Conservation (phyloP, 148 eudicot genomes). For the Rhododendron simsii region DNA sequence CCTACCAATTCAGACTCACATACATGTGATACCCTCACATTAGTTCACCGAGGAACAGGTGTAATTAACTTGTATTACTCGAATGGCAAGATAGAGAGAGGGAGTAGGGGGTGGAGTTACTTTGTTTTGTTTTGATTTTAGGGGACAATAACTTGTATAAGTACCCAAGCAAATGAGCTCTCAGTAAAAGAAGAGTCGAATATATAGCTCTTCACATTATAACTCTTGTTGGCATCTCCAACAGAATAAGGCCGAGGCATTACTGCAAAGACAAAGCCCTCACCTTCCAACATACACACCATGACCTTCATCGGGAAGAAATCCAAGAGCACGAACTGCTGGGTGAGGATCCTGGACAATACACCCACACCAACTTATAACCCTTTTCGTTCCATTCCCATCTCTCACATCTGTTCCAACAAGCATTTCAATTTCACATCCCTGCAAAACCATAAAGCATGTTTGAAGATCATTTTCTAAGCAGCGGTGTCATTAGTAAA, state of each 20-base stretch:
- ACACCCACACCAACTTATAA: constrained; percentile 92
- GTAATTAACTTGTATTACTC: not conserved
- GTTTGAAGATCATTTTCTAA: not conserved
- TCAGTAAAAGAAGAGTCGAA: not conserved
- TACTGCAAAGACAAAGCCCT: not conserved
- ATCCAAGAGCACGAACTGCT: constrained; percentile 92
- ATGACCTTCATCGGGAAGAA: constrained; percentile 93
- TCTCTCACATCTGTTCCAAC: constrained; percentile 95
- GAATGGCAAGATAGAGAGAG: not conserved
- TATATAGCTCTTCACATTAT: not conserved
- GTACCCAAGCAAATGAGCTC: not conserved
- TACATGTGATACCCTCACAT: not conserved
- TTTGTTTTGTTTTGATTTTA: not conserved
- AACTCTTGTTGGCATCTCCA: not conserved
- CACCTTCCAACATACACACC: constrained; percentile 92
- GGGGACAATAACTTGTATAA: not conserved
- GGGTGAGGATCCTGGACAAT: constrained; percentile 91
- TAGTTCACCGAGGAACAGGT: not conserved
- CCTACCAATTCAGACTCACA: not conserved
- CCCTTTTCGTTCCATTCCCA: constrained; percentile 81
- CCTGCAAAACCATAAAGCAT: constrained; percentile 41
- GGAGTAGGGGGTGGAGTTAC: not conserved
- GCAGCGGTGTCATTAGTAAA: too few species aligned
- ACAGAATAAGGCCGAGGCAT: not conserved
- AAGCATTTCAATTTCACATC: constrained; percentile 65